A percentile compares a stretch with the other conserved stretches of the same genome.
Conservation (phyloP, 2,329 filamentous ascomycete species). For the Diplodia mutila region DNA sequence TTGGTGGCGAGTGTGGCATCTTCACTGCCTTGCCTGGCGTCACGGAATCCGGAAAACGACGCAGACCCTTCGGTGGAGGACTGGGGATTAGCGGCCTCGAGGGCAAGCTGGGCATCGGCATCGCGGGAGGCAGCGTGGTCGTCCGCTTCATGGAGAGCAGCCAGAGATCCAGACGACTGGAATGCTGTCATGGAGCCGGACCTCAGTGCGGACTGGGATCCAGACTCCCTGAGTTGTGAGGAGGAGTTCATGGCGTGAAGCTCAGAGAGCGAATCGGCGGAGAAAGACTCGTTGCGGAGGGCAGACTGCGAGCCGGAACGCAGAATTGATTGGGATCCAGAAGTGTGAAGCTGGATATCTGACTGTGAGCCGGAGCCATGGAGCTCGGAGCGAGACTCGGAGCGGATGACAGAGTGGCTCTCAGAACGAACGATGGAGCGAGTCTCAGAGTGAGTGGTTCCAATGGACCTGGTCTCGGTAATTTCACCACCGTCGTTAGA, state of each 20-base stretch:
- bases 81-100: not conserved
- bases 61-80: not conserved
- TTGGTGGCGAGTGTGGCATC: slow-evolving; percentile 1
- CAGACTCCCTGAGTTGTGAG: slow-evolving; percentile 3
- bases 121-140: not conserved
- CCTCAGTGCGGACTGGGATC: slow-evolving; percentile 8
- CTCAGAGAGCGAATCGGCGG: slow-evolving; percentile 4
- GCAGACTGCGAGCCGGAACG: slow-evolving; percentile 3
- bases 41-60: not conserved
- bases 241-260: not conserved
- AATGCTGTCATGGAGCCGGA: slow-evolving; percentile 1
- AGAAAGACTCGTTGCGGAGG: slow-evolving; percentile 11
- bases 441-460: slow-evolving; percentile 3
- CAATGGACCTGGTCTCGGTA: slow-evolving; percentile 1
- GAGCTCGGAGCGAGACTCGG: slow-evolving; percentile 12
- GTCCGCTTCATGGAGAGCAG: slow-evolving; percentile 8
- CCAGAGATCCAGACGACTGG: slow-evolving; percentile 10
- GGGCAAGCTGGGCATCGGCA: not conserved
- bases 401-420: slow-evolving; percentile 2
- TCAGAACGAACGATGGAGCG: slow-evolving; percentile 15
- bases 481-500: not conserved
- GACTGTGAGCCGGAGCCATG: slow-evolving; percentile 6
- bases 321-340: not conserved
- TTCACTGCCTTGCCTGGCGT: not conserved
- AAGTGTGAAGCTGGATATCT: not conserved